These are phyloP conservation scores for Agastache rugosa DNA, from an alignment of 257 asterid genomes.

Conservation along the genomic window DNA sequence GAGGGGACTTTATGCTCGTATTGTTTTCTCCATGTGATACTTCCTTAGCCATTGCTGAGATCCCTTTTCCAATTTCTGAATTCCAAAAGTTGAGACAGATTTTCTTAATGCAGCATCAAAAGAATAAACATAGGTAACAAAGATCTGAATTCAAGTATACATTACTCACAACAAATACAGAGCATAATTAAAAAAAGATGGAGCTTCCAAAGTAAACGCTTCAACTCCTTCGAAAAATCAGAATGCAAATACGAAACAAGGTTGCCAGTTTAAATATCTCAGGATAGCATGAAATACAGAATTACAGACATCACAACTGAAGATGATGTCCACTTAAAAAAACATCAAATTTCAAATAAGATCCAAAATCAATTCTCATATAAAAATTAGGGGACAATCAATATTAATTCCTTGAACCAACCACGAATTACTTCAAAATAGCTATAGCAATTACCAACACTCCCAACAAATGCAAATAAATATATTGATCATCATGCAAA, in stretches of 20 bases:
- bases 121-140: not conserved
- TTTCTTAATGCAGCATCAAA: not conserved
- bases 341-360: not conserved
- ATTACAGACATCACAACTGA: not conserved
- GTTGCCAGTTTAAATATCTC: not conserved
- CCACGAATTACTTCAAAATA: not conserved
- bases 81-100: not conserved
- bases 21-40: constrained; percentile 47
- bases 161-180: not conserved
- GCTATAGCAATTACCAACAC: constrained; percentile 5
- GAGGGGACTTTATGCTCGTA: constrained; percentile 59
- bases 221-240: not conserved
- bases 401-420: not conserved
- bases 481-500: constrained; percentile 23
- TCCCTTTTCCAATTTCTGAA: constrained; percentile 25
- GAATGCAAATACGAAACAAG: not conserved
- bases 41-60: constrained; percentile 55
- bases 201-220: not conserved
- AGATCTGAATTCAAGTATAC: not conserved
- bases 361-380: constrained; percentile 23
- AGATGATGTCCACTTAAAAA: not conserved
- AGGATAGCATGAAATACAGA: not conserved
- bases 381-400: constrained; percentile 1
- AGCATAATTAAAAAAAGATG: not conserved
- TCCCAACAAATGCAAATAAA: constrained; percentile 18